Conservation (phyloP, 1,284 basidiomycete genomes). For the Irpex sp. region DNA sequence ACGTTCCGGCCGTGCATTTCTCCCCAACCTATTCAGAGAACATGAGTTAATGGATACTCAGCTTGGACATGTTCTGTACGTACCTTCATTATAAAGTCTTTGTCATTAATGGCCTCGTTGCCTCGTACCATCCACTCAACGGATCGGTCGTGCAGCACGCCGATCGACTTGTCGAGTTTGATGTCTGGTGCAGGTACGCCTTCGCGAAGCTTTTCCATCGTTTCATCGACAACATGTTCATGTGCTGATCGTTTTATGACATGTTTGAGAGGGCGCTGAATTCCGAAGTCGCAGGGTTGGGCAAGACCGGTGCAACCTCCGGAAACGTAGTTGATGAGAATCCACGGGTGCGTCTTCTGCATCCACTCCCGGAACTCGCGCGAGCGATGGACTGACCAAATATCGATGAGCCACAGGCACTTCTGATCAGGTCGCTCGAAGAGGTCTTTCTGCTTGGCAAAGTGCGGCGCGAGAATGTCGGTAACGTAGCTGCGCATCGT, state of each 20-base stretch:
- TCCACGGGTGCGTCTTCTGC: constrained; percentile 22
- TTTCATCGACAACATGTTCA: constrained; percentile 15
- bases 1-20: constrained; percentile 4
- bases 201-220: constrained; percentile 10
- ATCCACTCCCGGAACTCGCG: constrained; percentile 28
- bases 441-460: constrained; percentile 15
- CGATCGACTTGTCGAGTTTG: constrained; percentile 12
- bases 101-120: constrained; percentile 16
- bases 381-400: constrained; percentile 35
- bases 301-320: constrained; percentile 19
- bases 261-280: constrained; percentile 24
- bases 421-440: constrained; percentile 23
- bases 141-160: constrained; percentile 14
- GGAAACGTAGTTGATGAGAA: constrained; percentile 21
- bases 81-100: constrained; percentile 7
- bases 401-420: constrained; percentile 29
- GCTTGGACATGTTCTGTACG: too few species aligned
- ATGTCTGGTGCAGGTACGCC: constrained; percentile 11
- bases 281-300: constrained; percentile 26
- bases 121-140: constrained; percentile 18
- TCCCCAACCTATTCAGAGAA: constrained; percentile 10
- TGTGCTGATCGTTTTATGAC: constrained; percentile 13
- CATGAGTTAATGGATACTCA: too few species aligned
- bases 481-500: constrained; percentile 32
- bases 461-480: constrained; percentile 32